phyloP scores from a whole-genome alignment of 2,329 filamentous ascomycete genomes.

The Cladophialophora bantiana region DNA sequence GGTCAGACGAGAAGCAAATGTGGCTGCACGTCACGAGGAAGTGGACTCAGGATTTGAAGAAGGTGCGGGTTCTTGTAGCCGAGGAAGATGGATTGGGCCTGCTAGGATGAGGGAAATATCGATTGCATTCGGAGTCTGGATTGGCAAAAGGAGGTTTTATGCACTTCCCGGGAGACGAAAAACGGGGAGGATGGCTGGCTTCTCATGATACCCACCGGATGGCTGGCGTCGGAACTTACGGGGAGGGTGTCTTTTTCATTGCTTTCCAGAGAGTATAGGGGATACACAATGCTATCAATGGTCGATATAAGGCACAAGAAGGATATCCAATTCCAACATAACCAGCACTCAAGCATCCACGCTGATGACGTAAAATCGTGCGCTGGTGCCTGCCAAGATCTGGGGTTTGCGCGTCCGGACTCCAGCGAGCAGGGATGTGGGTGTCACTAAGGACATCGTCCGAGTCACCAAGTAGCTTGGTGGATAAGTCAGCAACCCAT shows the following conservation, averaged over 20 bases:
- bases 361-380: constrained; percentile 7
- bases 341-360: constrained; percentile 3
- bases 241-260: neutral
- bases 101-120: constrained; percentile 22
- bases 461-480: neutral
- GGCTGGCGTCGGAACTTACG: neutral
- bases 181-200: constrained; percentile 8
- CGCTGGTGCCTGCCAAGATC: constrained; percentile 32
- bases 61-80: constrained; percentile 36
- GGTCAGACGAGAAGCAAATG: constrained; percentile 39
- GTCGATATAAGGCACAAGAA: neutral
- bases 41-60: constrained; percentile 41
- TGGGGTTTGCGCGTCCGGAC: constrained; percentile 8
- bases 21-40: constrained; percentile 39
- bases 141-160: constrained; percentile 6
- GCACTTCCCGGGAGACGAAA: constrained; percentile 16
- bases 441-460: neutral
- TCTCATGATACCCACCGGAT: constrained; percentile 24
- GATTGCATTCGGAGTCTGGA: neutral
- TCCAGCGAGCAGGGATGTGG: constrained; percentile 1
- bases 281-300: neutral
- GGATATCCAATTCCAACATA: neutral
- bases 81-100: constrained; percentile 41
- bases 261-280: constrained; percentile 18
- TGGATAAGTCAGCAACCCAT: constrained; percentile 12